A percentile compares a stretch with the other conserved stretches of the same genome.
These are phyloP conservation scores for Yamadazyma olivae DNA, from an alignment of 805 yeast genomes.

Conservation along the genomic window DNA sequence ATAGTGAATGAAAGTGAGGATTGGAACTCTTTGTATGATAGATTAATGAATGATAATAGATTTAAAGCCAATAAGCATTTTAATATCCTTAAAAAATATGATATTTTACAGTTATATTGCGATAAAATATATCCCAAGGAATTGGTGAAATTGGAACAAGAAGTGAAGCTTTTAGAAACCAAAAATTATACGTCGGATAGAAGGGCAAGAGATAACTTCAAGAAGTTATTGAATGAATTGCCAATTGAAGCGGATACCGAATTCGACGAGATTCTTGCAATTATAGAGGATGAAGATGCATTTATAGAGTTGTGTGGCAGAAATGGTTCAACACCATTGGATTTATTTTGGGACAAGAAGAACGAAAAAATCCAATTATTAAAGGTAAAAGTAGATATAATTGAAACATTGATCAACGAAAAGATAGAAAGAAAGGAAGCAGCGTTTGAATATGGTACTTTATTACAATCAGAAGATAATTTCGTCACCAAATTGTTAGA, in stretches of 20 bases:
- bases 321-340: conserved; percentile 74
- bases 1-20: conserved; percentile 20
- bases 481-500: conserved; percentile 9
- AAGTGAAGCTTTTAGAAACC: conserved; percentile 24
- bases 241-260: conserved; percentile 45
- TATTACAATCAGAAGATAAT: conserved; percentile 9
- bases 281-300: conserved; percentile 51
- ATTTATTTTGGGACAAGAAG: conserved; percentile 70
- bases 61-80: conserved; percentile 61
- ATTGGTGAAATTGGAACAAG: conserved; percentile 16
- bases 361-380: conserved; percentile 58
- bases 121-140: conserved; percentile 28
- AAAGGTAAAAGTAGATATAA: conserved; percentile 57
- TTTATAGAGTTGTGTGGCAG: conserved; percentile 68
- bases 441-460: conserved; percentile 11
- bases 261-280: conserved; percentile 56
- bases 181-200: conserved; percentile 57
- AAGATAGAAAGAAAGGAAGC: neutral
- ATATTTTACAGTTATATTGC: conserved; percentile 55
- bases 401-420: conserved; percentile 45
- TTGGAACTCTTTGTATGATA: conserved; percentile 38
- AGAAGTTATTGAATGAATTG: conserved; percentile 42
- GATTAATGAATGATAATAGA: conserved; percentile 44
- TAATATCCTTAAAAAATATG: conserved; percentile 49
- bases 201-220: conserved; percentile 61